phyloP scores from a whole-genome alignment of 306 rosid species.

The Lablab purpureus region DNA sequence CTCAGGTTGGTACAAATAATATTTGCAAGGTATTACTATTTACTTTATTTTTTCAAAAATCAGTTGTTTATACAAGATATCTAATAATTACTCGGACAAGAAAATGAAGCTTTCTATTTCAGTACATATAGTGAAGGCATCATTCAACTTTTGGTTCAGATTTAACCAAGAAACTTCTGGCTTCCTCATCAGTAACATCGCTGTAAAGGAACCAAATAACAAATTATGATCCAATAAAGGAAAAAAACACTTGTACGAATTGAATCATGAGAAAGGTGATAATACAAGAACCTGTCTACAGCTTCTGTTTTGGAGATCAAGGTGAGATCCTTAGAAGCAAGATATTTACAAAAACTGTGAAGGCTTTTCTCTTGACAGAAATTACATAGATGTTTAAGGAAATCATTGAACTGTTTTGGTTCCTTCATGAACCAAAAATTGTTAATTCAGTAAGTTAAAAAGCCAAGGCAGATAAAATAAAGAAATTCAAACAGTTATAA shows the following conservation, averaged over 20 bases:
- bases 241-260: background rate
- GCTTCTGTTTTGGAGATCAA: constrained; percentile 85
- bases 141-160: constrained; percentile 56
- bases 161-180: constrained; percentile 70
- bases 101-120: constrained; percentile 6
- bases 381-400: constrained; percentile 62
- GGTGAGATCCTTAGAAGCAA: constrained; percentile 65
- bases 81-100: background rate
- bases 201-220: constrained; percentile 57
- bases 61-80: constrained; percentile 14
- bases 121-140: constrained; percentile 16
- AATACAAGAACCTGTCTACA: constrained; percentile 67
- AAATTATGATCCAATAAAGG: constrained; percentile 29
- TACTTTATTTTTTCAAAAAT: background rate
- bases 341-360: constrained; percentile 63
- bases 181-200: constrained; percentile 81
- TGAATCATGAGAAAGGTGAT: constrained; percentile 22
- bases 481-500: constrained; percentile 1
- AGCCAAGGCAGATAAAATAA: constrained; percentile 25
- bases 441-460: constrained; percentile 25
- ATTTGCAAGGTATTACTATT: constrained; percentile 23
- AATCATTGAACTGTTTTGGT: constrained; percentile 87
- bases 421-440: constrained; percentile 59
- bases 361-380: constrained; percentile 68
- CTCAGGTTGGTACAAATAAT: background rate